Evolutionary conservation across 2,329 filamentous ascomycete genomes (phyloP).

Genomic region (Metarhizium album): DNA sequence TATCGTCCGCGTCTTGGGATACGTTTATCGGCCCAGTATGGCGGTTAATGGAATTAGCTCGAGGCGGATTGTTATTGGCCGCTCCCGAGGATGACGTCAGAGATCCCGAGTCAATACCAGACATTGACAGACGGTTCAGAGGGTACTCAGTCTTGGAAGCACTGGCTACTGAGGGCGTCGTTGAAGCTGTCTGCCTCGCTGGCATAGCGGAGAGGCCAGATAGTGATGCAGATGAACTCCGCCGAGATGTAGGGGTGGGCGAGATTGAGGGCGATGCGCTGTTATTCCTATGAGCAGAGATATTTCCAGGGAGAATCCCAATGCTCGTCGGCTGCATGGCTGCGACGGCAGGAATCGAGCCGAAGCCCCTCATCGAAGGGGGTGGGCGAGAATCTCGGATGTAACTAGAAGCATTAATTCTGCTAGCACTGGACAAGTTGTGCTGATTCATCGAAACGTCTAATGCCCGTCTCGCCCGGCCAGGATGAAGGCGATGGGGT

Average conservation of each 20-base stretch:
- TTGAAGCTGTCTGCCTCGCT: conserved; percentile 4
- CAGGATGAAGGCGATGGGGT: conserved; percentile 15
- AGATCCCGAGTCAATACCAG: conserved; percentile 1
- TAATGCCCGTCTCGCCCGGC: conserved; percentile 18
- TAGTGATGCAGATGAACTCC: conserved; percentile 14
- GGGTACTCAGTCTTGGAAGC: conserved; percentile 5
- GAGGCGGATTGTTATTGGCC: not conserved
- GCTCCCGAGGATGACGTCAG: not conserved
- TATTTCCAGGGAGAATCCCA: not conserved
- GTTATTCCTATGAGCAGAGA: not conserved
- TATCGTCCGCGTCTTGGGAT: not conserved
- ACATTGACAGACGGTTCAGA: conserved; percentile 6
- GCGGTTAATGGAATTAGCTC: not conserved
- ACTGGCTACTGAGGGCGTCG: conserved; percentile 7
- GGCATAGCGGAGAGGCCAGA: conserved; percentile 11
- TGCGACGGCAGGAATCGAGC: conserved; percentile 11
- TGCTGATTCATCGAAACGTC: conserved; percentile 18
- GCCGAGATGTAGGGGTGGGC: conserved; percentile 8
- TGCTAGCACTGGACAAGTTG: conserved; percentile 9
- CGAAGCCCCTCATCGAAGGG: conserved; percentile 20
- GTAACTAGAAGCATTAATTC: conserved; percentile 6
- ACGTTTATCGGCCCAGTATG: too few relatives aligned
- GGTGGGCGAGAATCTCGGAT: conserved; percentile 18
- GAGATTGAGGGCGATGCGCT: conserved; percentile 4
- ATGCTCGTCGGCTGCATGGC: conserved; percentile 1